Evolutionary conservation across 2,329 filamentous ascomycete species (phyloP), one percentile per base, ranked within the genome.

Genomic region (Aspergillus glaucus): DNA sequence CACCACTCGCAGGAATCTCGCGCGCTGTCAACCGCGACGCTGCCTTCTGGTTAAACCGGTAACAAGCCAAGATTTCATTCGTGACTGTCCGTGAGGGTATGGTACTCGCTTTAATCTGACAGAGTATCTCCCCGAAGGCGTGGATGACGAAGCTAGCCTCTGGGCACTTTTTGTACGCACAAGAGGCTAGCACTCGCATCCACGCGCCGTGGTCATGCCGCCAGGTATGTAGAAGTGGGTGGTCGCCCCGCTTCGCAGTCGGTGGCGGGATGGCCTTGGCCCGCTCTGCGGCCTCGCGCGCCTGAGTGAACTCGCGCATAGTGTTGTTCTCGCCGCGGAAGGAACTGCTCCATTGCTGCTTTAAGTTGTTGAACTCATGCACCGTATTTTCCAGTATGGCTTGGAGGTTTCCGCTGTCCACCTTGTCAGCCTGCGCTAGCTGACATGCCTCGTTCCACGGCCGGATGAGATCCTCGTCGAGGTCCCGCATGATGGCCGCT

Each of bases 171-270:
- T 54, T 46, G 50, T 75, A 71, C 1, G 63, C 55, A 24, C 61
- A 68, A 1, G 71, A 73, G 2, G 73, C 72, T 37, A 72, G 54
- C 4, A 75, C 32, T 3, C 54, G 54, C 6, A 55, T 53, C 64
- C 65, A 71, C 41, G 67, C 63, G 17, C 56, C 44, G 1, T 44
- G 54, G 40, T 60, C 63, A 46, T 63, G 60, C 43, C 55, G 58
- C 69, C 69, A 72, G 6, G 61, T 63, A 37, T 63, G 54, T 15
- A 64, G 52, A 7, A 72, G 49, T 2, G 62, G 58, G 49, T 74
- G 70, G 14, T 59, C 54, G 8, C 56, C 58, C 15, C 2, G 17
- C 5, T 10, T 21, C 6, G 17, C n/a, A 21, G 56, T 44, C 6
- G 65, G 68, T 1, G 66, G 64, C 12, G 56, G 45, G 17, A 74